Conservation (phyloP, 768 basidiomycete species). For the Boletus eberwhitei region DNA sequence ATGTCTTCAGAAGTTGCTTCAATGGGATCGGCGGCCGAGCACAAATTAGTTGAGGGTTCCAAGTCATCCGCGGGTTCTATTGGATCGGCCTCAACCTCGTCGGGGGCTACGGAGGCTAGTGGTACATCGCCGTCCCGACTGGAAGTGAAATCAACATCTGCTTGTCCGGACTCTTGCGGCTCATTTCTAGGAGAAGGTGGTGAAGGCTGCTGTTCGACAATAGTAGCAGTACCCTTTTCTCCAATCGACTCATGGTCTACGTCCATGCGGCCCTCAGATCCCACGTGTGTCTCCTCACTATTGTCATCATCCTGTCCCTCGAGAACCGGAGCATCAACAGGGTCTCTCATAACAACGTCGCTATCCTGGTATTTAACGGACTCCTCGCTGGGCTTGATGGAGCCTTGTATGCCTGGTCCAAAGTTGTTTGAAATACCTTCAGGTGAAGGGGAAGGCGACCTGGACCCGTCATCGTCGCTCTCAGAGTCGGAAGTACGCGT, state of each 20-base stretch:
- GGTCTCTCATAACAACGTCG: conserved; percentile 11
- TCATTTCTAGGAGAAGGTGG: not conserved
- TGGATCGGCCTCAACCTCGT: conserved; percentile 32
- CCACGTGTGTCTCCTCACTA: conserved; percentile 21
- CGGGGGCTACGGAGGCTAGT: not conserved
- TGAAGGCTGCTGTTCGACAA: not conserved
- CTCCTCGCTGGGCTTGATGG: not conserved
- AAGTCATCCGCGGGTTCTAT: conserved; percentile 43
- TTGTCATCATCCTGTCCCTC: conserved; percentile 2
- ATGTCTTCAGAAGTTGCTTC: conserved; percentile 18
- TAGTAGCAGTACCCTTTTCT: not conserved
- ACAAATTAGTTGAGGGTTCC: conserved; percentile 12
- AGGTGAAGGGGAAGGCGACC: conserved; percentile 15
- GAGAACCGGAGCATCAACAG: not conserved
- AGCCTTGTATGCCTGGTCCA: conserved; percentile 25
- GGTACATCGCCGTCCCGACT: not conserved
- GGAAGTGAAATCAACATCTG: conserved; percentile 16
- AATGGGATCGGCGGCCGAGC: conserved; percentile 28
- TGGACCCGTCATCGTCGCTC: conserved; percentile 33
- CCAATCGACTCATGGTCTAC: conserved; percentile 5
- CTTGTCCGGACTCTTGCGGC: conserved; percentile 1
- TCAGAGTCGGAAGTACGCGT: conserved; percentile 30
- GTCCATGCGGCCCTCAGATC: conserved; percentile 17
- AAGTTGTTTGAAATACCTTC: conserved; percentile 35
- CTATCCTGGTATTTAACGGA: not conserved